Evolutionary conservation across 2,329 filamentous ascomycete genomes (phyloP).

Genomic region (Monilinia fructigena): DNA sequence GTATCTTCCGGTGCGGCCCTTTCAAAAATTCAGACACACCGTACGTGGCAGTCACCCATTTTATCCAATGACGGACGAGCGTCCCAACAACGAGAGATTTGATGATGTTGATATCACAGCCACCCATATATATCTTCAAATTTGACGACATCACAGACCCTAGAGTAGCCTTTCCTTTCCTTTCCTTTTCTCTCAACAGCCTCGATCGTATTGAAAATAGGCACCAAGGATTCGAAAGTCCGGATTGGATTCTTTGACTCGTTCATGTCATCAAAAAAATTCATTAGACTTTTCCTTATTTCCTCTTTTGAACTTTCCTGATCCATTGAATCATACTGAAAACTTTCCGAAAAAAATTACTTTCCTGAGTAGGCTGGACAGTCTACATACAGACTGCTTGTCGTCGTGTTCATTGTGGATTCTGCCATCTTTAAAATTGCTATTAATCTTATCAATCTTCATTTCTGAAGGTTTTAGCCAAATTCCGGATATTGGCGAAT

Average conservation of each 20-base stretch:
- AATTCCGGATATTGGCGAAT: neutral
- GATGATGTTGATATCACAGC: neutral
- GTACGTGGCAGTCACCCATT: constrained; percentile 9
- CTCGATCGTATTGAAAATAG: too few relatives aligned
- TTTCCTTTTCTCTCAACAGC: too few relatives aligned
- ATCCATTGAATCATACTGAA: too few relatives aligned
- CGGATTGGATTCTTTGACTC: too few relatives aligned
- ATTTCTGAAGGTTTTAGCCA: neutral
- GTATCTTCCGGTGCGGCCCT: neutral
- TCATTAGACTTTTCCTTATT: constrained; percentile 7
- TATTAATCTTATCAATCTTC: constrained; percentile 1
- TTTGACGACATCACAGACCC: constrained; percentile 1
- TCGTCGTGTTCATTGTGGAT: constrained; percentile 1
- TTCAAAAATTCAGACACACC: neutral
- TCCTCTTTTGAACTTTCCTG: neutral
- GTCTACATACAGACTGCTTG: neutral
- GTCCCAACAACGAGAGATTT: neutral
- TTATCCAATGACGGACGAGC: neutral
- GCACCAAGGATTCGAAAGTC: too few relatives aligned
- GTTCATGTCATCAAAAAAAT: neutral
- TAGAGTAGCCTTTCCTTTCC: neutral
- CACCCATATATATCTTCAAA: constrained; percentile 3
- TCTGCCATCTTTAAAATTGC: neutral
- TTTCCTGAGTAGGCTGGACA: too few relatives aligned
- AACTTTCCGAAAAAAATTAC: too few relatives aligned